phyloP scores from a whole-genome alignment of 1,139 yeast species.

The Pichia sp. region DNA sequence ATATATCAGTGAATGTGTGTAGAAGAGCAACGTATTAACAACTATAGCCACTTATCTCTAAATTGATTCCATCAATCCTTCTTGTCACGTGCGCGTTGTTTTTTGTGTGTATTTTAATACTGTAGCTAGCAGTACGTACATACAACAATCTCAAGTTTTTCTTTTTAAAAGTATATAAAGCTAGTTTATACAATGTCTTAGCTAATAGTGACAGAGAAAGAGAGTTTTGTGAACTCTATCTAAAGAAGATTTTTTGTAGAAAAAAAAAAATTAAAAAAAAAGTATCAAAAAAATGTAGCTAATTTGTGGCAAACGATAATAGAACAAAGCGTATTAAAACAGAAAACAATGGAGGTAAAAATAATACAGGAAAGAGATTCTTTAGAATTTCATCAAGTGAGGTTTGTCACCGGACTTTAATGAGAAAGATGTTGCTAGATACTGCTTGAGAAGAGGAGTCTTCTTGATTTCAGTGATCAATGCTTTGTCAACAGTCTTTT shows the following conservation, averaged over 20 bases:
- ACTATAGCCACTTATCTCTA: no score
- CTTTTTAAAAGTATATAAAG: no score
- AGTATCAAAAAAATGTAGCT: neutral
- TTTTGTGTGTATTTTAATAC: no score
- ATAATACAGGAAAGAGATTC: no score
- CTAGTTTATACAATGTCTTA: no score
- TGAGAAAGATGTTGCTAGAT: conserved; percentile 93
- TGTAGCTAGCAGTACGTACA: no score
- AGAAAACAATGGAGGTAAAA: neutral
- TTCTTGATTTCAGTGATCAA: conserved; percentile 90
- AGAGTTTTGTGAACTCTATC: neutral
- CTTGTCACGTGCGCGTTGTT: no score
- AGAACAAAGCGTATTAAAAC: neutral
- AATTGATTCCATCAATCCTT: no score
- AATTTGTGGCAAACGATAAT: neutral
- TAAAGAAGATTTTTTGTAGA: neutral
- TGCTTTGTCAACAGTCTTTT: conserved; percentile 92
- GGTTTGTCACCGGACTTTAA: conserved; percentile 98
- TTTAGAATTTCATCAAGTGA: conserved; percentile 96
- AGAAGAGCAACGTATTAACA: no score
- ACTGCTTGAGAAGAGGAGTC: conserved; percentile 96
- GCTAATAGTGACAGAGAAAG: no score
- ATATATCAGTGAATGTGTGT: no score
- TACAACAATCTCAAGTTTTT: no score
- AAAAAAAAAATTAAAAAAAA: neutral